Evolutionary conservation across 176 grass and related monocot species (phyloP), one percentile per base, ranked within the genome.

Genomic region (Zoysia japonica): DNA sequence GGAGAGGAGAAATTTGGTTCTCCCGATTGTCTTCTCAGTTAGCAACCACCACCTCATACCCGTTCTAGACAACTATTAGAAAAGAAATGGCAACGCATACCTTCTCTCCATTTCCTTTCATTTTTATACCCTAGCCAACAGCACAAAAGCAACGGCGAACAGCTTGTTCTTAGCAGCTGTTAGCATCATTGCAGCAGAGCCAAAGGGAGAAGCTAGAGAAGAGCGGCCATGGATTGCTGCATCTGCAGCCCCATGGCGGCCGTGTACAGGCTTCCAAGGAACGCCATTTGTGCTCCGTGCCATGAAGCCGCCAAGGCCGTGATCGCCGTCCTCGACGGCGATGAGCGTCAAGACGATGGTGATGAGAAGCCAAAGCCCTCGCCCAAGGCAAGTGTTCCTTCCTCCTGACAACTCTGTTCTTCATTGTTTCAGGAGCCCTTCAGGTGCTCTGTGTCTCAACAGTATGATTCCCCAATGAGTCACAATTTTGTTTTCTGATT

Each of bases 191-290:
- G 50, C 43, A 57, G 50, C 43, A 57, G 13, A 57, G 13, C 55
- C 2, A 20, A 13, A 65, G 42, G 62, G 11, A 91, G 56, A 66
- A 78, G 28, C 36, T 3, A 37, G n/a, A 67, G 56, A 59, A 20
- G 4, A 36, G 35, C 28, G 28, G 28, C 5, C 77, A 97, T 98
- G 92, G 95, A 98, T 71, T 98, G 95, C 77, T 98, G 95, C 89
- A 87, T 98, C 57, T 98, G 95, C 71, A 90, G 95, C 63, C 92
- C 92, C 62, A 76, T 91, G 83, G 88, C 78, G 1, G 71, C 75
- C 55, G 39, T 87, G 40, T 98, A 92, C 82, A 94, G 88, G 73
- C 95, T 81, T 69, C 92, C 95, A 0, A 92, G 95, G 74, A 97
- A 93, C 72, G 16, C 76, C 82, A 75, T 97, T 66, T 97, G 94